Evolutionary conservation across 148 eudicot species (phyloP).

Genomic region (Camellia lanceoleosa): DNA sequence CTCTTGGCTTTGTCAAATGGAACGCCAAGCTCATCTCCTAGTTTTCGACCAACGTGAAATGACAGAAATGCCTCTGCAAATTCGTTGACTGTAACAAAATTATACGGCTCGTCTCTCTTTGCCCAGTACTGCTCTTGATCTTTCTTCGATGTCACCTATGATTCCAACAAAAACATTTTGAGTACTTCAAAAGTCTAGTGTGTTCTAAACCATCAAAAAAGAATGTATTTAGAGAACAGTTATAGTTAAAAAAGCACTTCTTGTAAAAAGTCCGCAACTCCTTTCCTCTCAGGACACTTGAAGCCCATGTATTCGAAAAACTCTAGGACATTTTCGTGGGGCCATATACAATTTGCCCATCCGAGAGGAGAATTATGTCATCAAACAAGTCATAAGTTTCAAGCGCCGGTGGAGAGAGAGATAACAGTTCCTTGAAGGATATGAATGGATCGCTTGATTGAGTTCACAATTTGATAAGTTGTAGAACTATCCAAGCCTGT

Average conservation of each 20-base stretch:
- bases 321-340: slow-evolving; percentile 71
- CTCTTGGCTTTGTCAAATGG: slow-evolving; percentile 69
- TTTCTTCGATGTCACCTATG: slow-evolving; percentile 83
- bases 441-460: slow-evolving; percentile 74
- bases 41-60: slow-evolving; percentile 64
- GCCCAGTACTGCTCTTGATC: slow-evolving; percentile 90
- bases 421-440: slow-evolving; percentile 77
- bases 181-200: too few species aligned
- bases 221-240: neutral
- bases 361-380: slow-evolving; percentile 79
- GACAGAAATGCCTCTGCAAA: slow-evolving; percentile 72
- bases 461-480: slow-evolving; percentile 81
- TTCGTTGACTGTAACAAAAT: slow-evolving; percentile 52
- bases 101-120: slow-evolving; percentile 45
- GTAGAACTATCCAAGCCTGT: slow-evolving; percentile 93
- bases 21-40: slow-evolving; percentile 53
- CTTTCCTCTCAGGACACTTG: slow-evolving; percentile 87
- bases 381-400: slow-evolving; percentile 82
- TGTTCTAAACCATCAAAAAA: neutral
- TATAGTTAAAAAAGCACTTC: slow-evolving; percentile 40
- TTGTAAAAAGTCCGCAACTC: slow-evolving; percentile 88
- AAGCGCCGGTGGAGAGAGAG: slow-evolving; percentile 94
- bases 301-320: slow-evolving; percentile 87
- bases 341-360: slow-evolving; percentile 85
- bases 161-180: neutral